These are phyloP conservation scores for Wickerhamomyces canadensis DNA, from an alignment of 805 yeast species.

Conservation along the genomic window DNA sequence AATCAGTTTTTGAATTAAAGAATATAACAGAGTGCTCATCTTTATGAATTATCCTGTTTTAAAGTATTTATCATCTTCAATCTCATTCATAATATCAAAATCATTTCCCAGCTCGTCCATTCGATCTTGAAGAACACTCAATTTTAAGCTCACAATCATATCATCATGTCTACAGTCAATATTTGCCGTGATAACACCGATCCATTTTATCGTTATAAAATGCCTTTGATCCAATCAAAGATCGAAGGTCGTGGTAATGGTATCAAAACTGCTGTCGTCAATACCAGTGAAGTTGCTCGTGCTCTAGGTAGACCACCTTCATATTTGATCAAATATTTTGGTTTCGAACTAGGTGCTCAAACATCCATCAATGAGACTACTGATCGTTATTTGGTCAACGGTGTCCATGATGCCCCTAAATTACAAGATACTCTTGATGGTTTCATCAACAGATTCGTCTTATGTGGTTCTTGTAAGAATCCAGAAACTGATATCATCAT, in stretches of 20 bases:
- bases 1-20: too few relatives aligned
- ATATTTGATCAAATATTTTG: conserved; percentile 90
- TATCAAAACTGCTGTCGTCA: conserved; percentile 91
- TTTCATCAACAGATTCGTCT: conserved; percentile 85
- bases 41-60: conserved; percentile 1
- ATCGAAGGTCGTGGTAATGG: conserved; percentile 99
- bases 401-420: conserved; percentile 85
- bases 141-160: not conserved
- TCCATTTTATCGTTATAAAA: conserved; percentile 98
- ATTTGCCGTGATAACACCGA: conserved; percentile 96
- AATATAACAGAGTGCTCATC: not conserved
- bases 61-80: not conserved
- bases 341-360: conserved; percentile 96
- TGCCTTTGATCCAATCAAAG: conserved; percentile 97
- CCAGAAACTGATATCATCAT: conserved; percentile 93
- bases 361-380: conserved; percentile 73
- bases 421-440: conserved; percentile 94
- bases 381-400: conserved; percentile 90
- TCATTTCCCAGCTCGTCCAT: not conserved
- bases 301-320: conserved; percentile 91
- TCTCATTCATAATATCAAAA: not conserved
- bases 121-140: not conserved
- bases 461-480: conserved; percentile 92
- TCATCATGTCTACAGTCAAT: conserved; percentile 76
- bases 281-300: conserved; percentile 88